phyloP scores from a whole-genome alignment of 2,329 filamentous ascomycete genomes.

The Aspergillus unguis region DNA sequence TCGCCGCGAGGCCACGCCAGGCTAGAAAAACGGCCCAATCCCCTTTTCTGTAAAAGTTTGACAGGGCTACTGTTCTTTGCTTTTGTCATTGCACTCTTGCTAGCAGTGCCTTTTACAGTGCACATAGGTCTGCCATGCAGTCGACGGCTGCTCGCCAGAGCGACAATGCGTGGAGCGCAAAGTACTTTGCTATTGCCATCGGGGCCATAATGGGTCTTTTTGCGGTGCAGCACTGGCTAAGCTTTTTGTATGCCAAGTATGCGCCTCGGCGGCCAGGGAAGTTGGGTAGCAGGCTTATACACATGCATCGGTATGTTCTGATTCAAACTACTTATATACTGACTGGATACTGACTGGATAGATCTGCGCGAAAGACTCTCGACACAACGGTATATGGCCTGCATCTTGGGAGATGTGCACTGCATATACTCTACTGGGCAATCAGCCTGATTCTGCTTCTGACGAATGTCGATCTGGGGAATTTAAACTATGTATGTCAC shows the following conservation, averaged over 20 bases:
- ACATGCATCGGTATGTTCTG: background rate
- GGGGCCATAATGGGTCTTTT: slow-evolving; percentile 1
- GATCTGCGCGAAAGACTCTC: background rate
- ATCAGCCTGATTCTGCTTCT: background rate
- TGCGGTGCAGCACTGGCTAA: background rate
- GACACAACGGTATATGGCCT: background rate
- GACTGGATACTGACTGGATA: no score
- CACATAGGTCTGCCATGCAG: no score
- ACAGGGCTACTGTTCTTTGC: no score
- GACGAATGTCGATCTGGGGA: background rate
- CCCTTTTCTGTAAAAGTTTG: no score
- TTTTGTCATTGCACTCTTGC: no score
- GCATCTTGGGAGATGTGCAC: background rate
- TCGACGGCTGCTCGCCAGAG: background rate
- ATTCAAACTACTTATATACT: no score
- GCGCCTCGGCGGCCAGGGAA: background rate
- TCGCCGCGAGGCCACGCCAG: no score
- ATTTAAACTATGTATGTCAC: background rate
- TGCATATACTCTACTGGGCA: slow-evolving; percentile 2
- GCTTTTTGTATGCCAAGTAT: background rate
- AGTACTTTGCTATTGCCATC: slow-evolving; percentile 1
- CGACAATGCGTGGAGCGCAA: background rate
- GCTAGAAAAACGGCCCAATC: no score
- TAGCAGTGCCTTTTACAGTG: no score
- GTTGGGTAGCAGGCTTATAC: background rate